Conservation (phyloP, 768 basidiomycete species). For the Tephrocybe rancida region DNA sequence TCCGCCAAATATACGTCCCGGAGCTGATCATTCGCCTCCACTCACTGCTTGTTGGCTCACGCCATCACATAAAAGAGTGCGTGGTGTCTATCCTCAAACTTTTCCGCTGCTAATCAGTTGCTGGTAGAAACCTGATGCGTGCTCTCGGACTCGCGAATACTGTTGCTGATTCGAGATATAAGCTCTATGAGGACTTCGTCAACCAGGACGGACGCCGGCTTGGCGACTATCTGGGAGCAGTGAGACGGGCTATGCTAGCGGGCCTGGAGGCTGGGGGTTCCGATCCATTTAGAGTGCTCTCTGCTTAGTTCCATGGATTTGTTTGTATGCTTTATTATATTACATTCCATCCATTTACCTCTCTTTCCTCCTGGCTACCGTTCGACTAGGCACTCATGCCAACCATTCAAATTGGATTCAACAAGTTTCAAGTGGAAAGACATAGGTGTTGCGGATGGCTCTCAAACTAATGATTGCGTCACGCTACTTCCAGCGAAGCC, state of each 20-base stretch:
- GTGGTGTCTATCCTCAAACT: conserved; percentile 24
- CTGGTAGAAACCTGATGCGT: conserved; percentile 69
- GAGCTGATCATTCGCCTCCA: conserved; percentile 90
- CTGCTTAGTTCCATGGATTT: conserved; percentile 1
- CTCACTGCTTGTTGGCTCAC: conserved; percentile 64
- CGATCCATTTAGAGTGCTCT: conserved; percentile 65
- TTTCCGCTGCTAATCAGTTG: neutral
- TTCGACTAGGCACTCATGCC: no score
- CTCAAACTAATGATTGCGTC: conserved; percentile 19
- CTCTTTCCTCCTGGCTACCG: no score
- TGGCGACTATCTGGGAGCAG: conserved; percentile 72
- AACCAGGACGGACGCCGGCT: conserved; percentile 61
- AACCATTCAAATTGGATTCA: no score
- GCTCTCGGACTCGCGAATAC: conserved; percentile 79
- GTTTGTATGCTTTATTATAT: no score
- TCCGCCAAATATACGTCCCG: conserved; percentile 87
- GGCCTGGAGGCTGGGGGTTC: conserved; percentile 76
- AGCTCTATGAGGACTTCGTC: conserved; percentile 85
- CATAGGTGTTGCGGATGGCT: no score
- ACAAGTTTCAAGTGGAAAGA: no score
- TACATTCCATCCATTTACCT: no score
- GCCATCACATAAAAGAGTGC: conserved; percentile 65
- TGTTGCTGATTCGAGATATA: conserved; percentile 86
- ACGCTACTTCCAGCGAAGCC: conserved; percentile 26
- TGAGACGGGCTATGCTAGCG: conserved; percentile 71